Percentiles rank a stretch among this genome's conserved stretches.
These are phyloP conservation scores for Xanthoconium purpureum DNA, from an alignment of 768 basidiomycete species.

Conservation along the genomic window DNA sequence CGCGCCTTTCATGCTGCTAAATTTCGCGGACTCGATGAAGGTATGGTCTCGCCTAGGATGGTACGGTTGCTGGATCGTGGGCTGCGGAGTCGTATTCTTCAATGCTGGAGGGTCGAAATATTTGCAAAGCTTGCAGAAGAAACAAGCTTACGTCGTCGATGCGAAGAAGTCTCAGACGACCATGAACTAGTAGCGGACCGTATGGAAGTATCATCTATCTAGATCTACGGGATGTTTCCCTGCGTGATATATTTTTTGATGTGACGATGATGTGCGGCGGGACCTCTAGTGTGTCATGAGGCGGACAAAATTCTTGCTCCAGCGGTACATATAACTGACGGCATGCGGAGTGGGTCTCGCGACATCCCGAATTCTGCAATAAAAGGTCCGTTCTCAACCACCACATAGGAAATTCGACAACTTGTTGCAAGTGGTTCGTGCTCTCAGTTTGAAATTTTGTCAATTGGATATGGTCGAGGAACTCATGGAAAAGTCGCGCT, in stretches of 20 bases:
- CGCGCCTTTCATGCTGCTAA: constrained; percentile 82
- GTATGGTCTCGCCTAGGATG: constrained; percentile 72
- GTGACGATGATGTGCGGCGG: not conserved
- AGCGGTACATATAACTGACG: not conserved
- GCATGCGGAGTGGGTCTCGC: not conserved
- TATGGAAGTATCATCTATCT: constrained; percentile 1
- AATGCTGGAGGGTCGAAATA: constrained; percentile 63
- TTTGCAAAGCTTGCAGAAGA: constrained; percentile 49
- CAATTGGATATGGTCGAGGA: too few relatives aligned
- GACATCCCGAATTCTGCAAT: too few relatives aligned
- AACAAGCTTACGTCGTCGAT: constrained; percentile 9
- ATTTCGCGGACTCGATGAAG: constrained; percentile 53
- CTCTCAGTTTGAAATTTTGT: too few relatives aligned
- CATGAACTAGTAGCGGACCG: constrained; percentile 4
- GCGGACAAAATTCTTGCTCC: too few relatives aligned
- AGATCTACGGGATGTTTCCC: not conserved
- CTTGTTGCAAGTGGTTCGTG: too few relatives aligned
- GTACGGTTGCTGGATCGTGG: constrained; percentile 77
- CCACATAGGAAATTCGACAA: too few relatives aligned
- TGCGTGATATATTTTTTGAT: not conserved
- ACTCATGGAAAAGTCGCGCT: too few relatives aligned
- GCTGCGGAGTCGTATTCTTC: constrained; percentile 67
- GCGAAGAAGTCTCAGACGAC: constrained; percentile 10
- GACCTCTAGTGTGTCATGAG: not conserved
- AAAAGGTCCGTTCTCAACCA: too few relatives aligned